phyloP scores from a whole-genome alignment of 2,329 filamentous ascomycete genomes.

The Aspergillus sp. region DNA sequence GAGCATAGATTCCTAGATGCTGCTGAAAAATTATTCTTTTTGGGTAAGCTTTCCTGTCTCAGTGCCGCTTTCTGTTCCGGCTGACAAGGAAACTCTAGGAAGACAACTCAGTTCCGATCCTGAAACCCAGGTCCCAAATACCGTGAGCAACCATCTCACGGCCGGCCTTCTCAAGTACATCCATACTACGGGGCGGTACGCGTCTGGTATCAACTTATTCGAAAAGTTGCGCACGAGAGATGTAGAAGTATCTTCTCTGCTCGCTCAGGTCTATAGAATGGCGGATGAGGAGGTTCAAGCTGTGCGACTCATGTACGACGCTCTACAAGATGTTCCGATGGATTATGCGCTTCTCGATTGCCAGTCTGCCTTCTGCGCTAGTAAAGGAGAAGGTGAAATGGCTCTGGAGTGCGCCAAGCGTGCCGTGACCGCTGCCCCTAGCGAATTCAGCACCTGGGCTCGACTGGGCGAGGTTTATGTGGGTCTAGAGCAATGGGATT shows the following conservation, averaged over 20 bases:
- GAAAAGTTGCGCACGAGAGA: constrained; percentile 91
- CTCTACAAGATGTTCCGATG: constrained; percentile 90
- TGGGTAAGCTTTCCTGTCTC: constrained; percentile 55
- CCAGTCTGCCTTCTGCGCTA: constrained; percentile 86
- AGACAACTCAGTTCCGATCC: constrained; percentile 96
- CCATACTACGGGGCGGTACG: constrained; percentile 87
- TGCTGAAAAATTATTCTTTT: constrained; percentile 92
- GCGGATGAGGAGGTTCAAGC: constrained; percentile 97
- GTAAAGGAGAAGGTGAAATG: constrained; percentile 82
- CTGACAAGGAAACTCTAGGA: constrained; percentile 52
- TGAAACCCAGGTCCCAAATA: constrained; percentile 94
- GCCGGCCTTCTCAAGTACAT: constrained; percentile 94
- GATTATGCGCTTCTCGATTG: constrained; percentile 95
- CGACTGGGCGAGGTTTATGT: constrained; percentile 92
- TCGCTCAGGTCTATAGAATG: constrained; percentile 88
- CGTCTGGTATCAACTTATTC: constrained; percentile 95
- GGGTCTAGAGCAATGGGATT: constrained; percentile 91
- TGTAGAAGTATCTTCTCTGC: constrained; percentile 87
- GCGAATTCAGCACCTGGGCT: constrained; percentile 97
- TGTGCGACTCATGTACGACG: constrained; percentile 81
- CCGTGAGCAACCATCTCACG: constrained; percentile 93
- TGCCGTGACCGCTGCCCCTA: constrained; percentile 90
- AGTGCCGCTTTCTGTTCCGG: background rate
- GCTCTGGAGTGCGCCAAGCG: constrained; percentile 91
- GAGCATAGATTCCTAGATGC: constrained; percentile 95